These are phyloP conservation scores for Myxozyma monticola DNA, from an alignment of 805 yeast genomes.

Conservation along the genomic window DNA sequence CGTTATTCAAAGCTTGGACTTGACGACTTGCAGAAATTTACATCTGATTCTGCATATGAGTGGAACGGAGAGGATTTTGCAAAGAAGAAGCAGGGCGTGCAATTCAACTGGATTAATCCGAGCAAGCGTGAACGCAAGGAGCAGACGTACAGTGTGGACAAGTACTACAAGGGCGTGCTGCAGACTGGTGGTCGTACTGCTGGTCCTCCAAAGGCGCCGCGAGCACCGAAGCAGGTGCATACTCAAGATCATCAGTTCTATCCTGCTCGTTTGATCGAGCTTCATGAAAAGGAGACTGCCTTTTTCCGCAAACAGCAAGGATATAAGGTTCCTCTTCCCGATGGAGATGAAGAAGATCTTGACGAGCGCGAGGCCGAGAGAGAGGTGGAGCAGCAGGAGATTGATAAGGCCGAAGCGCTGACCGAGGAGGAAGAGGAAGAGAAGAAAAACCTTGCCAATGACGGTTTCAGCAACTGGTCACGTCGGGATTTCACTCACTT, in stretches of 20 bases:
- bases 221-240: constrained; percentile 79
- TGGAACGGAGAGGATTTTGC: constrained; percentile 94
- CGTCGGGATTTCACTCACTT: constrained; percentile 85
- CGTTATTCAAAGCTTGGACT: constrained; percentile 84
- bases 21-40: constrained; percentile 90
- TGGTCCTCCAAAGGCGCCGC: constrained; percentile 56
- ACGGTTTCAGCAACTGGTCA: constrained; percentile 82
- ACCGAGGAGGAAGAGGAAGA: constrained; percentile 74
- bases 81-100: constrained; percentile 41
- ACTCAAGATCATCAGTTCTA: constrained; percentile 90
- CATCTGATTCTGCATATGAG: constrained; percentile 87
- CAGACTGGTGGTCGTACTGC: constrained; percentile 66
- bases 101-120: constrained; percentile 76
- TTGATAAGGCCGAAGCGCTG: constrained; percentile 73
- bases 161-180: constrained; percentile 78
- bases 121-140: constrained; percentile 56
- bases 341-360: constrained; percentile 47
- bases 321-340: constrained; percentile 57
- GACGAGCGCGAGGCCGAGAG: constrained; percentile 51
- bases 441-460: constrained; percentile 56
- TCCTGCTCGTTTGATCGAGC: constrained; percentile 69
- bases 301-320: constrained; percentile 68
- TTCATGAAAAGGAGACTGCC: constrained; percentile 79
- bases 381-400: constrained; percentile 66
- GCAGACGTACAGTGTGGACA: constrained; percentile 83